phyloP scores from a whole-genome alignment of 2,329 filamentous ascomycete species.

The Colletotrichum tropicicola region DNA sequence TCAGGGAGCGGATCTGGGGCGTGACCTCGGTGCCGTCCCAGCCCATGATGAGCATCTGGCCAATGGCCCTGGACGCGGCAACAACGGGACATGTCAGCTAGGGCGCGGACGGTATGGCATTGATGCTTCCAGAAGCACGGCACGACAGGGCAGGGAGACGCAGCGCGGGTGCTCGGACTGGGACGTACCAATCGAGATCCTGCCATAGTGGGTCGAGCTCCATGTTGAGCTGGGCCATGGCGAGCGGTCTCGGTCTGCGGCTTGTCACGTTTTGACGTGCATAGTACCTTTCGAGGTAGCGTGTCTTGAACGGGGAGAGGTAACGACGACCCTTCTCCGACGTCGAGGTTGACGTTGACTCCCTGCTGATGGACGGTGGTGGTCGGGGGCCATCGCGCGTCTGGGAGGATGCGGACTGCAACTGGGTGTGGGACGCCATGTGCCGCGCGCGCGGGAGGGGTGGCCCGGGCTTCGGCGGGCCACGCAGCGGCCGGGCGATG shows the following conservation, averaged over 20 bases:
- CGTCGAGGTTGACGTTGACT: slow-evolving; percentile 17
- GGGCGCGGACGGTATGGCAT: background rate
- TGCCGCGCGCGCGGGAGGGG: slow-evolving; percentile 5
- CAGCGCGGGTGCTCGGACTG: slow-evolving; percentile 6
- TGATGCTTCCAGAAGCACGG: slow-evolving; percentile 1
- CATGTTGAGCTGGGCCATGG: slow-evolving; percentile 48
- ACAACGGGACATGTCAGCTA: slow-evolving; percentile 24
- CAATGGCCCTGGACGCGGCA: slow-evolving; percentile 72
- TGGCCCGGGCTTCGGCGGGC: slow-evolving; percentile 8
- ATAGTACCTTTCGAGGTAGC: slow-evolving; percentile 32
- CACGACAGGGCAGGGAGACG: background rate
- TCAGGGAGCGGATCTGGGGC: slow-evolving; percentile 82
- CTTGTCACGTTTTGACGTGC: slow-evolving; percentile 37
- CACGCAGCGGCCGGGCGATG: background rate
- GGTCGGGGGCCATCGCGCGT: slow-evolving; percentile 14
- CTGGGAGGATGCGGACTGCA: background rate
- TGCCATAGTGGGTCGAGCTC: slow-evolving; percentile 75
- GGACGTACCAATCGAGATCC: slow-evolving; percentile 76
- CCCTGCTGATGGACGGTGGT: slow-evolving; percentile 13
- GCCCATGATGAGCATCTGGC: slow-evolving; percentile 83
- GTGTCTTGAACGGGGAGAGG: slow-evolving; percentile 33
- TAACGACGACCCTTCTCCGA: slow-evolving; percentile 26
- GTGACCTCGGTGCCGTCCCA: slow-evolving; percentile 88
- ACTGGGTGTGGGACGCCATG: slow-evolving; percentile 23
- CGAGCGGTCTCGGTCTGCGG: slow-evolving; percentile 37